Base-by-base conservation (phyloP, 192 early-diverging fungal species). In the Coemansia sp. region DNA sequence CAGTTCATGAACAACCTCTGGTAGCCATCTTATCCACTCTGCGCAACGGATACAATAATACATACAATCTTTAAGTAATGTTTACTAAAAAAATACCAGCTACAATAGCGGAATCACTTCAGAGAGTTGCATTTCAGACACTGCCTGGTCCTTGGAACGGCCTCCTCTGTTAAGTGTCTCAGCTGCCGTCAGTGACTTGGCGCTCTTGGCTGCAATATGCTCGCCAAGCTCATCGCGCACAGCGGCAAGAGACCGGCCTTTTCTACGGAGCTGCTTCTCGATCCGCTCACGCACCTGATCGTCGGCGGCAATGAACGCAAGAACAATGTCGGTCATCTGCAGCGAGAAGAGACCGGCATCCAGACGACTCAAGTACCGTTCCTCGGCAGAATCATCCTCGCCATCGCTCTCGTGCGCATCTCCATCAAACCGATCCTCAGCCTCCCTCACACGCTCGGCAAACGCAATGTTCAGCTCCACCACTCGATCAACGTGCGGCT, bases 321-420 rank as follows among this genome's bases (percentile, higher is more conserved):
- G 68, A 7, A 88, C 85, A 12, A 92, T 72, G 70, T 91, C 91
- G 1, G 90, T 79, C 54, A 87, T 76, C 48, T 95, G 94, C 57
- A 94, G 73, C 44, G 87, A 87, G 69, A 95, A 97, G 50, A 97
- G 75, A 0, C 95, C 97, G 0, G 89, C 87, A 44, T 91, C 90
- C 60, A 96, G 71, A 38, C 91, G 76, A 48, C 75, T 60, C 40
- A 92, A 55, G 67, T 94, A 91, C 25, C 88, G 69, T 57, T 91
- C 88, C 43, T 91, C 89, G 32, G 49, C 76, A 17, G 59, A 75
- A 44, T 64, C 74, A 25, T 90, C 90, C 12, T 87, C 84, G 22
- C 85, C 85, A 5, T 86, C 83, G 44, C 73, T 65, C 6, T 58
- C 37, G 5, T 9, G 54, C 2, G 25, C 37, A 22, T 76, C 85